Percentiles rank a stretch among this genome's conserved stretches.
phyloP scores from a whole-genome alignment of 257 asterid species.

The Fraxinus pennsylvanica region DNA sequence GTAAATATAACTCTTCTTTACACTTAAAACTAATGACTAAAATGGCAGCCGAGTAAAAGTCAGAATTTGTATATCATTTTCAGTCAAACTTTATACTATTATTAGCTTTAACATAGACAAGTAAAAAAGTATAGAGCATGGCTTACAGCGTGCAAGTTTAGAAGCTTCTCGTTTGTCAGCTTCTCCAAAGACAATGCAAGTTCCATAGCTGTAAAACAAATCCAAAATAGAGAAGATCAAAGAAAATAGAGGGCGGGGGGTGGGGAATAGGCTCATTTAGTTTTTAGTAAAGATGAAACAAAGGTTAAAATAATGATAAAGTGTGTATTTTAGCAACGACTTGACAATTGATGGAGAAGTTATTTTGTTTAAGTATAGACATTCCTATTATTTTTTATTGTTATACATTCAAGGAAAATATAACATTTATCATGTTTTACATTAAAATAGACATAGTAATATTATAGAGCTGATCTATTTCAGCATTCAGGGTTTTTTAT shows the following conservation, averaged over 20 bases:
- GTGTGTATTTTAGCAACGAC: too few species aligned
- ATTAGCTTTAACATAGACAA: not conserved
- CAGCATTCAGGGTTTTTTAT: too few species aligned
- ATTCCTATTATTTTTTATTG: too few species aligned
- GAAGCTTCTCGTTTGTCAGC: conserved; percentile 54
- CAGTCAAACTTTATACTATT: not conserved
- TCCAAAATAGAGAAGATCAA: not conserved
- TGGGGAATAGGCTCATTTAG: not conserved
- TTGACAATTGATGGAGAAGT: too few species aligned
- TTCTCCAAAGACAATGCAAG: conserved; percentile 59
- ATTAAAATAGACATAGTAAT: too few species aligned
- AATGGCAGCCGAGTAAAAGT: not conserved
- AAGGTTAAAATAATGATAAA: too few species aligned
- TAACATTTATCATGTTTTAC: too few species aligned
- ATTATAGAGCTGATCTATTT: too few species aligned
- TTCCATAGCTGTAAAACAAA: conserved; percentile 53
- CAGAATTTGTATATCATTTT: not conserved
- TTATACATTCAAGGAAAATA: too few species aligned
- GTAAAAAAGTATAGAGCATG: not conserved
- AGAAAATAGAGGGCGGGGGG: not conserved
- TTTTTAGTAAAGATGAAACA: not conserved
- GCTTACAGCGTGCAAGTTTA: conserved; percentile 46
- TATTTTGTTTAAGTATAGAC: too few species aligned
- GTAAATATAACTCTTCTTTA: not conserved
- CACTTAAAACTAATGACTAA: not conserved